Percentiles rank a stretch among this genome's conserved stretches.
These are phyloP conservation scores for Sequoiadendron giganteum DNA, from an alignment of 75 land plant genomes.

Conservation along the genomic window DNA sequence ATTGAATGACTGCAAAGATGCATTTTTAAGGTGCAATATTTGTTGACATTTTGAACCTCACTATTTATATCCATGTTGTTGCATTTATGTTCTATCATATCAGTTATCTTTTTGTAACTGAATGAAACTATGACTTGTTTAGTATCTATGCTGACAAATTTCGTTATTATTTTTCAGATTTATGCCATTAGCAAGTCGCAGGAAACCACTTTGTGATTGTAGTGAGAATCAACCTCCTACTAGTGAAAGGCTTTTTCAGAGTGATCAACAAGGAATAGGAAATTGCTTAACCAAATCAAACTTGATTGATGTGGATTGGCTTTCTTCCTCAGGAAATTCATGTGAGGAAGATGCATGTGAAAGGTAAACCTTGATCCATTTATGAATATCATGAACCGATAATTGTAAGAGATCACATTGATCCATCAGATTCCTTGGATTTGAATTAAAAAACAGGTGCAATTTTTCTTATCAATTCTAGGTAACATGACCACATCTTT, in stretches of 20 bases:
- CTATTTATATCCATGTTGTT: not conserved
- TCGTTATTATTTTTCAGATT: constrained; percentile 28
- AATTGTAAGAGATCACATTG: not conserved
- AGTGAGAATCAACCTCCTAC: constrained; percentile 22
- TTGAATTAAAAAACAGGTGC: not conserved
- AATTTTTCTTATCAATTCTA: no score
- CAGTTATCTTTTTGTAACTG: not conserved
- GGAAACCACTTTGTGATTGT: constrained; percentile 24
- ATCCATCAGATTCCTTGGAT: not conserved
- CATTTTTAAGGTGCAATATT: not conserved
- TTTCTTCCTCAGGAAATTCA: constrained; percentile 76
- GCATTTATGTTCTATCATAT: not conserved
- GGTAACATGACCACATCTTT: no score
- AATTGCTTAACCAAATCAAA: constrained; percentile 29
- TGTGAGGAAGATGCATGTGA: constrained; percentile 62
- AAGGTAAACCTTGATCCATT: constrained; percentile 37
- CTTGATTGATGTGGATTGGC: constrained; percentile 58
- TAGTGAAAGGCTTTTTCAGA: constrained; percentile 13
- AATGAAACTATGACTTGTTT: not conserved
- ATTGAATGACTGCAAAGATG: not conserved
- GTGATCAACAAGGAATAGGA: constrained; percentile 16
- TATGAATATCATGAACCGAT: not conserved
- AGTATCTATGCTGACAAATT: not conserved
- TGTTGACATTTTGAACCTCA: not conserved
- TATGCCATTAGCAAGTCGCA: constrained; percentile 30